A percentile compares a stretch with the other conserved stretches of the same genome.
Conservation (phyloP, 1,284 basidiomycete genomes). For the Taiwanofungus camphoratus region DNA sequence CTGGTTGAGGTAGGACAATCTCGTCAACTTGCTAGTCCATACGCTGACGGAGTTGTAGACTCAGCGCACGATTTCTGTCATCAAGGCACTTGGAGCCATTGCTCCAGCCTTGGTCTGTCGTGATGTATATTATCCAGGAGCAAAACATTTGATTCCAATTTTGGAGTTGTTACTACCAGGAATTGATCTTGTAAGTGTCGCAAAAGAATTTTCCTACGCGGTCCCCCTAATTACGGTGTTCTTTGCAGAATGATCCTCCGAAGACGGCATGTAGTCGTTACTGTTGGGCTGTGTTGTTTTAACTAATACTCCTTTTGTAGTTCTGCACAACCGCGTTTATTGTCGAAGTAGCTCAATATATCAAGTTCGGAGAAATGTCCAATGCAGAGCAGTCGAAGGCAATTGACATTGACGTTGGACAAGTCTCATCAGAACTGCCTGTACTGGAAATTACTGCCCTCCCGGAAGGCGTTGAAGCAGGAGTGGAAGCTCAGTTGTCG, state of each 20-base stretch:
- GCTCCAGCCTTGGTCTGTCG: constrained; percentile 77
- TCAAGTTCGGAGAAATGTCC: constrained; percentile 76
- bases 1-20: constrained; percentile 79
- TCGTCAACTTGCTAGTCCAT: not conserved
- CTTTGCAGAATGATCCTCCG: constrained; percentile 72
- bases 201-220: too few species aligned
- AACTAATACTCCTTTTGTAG: constrained; percentile 26
- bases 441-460: constrained; percentile 16
- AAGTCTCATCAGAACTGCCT: constrained; percentile 10
- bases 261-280: constrained; percentile 62
- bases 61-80: constrained; percentile 79
- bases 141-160: constrained; percentile 78
- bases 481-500: constrained; percentile 36
- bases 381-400: constrained; percentile 26
- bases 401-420: constrained; percentile 15
- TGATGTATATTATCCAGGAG: constrained; percentile 72
- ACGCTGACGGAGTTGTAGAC: constrained; percentile 45
- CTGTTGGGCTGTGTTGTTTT: constrained; percentile 6
- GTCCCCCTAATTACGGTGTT: not conserved
- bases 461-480: constrained; percentile 26
- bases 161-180: constrained; percentile 85
- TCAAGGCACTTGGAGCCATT: constrained; percentile 80
- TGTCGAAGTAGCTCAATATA: constrained; percentile 74
- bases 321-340: constrained; percentile 74
- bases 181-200: constrained; percentile 65